Base-by-base conservation (phyloP, 1,284 basidiomycete species). In the Leccinum fuscescens region DNA sequence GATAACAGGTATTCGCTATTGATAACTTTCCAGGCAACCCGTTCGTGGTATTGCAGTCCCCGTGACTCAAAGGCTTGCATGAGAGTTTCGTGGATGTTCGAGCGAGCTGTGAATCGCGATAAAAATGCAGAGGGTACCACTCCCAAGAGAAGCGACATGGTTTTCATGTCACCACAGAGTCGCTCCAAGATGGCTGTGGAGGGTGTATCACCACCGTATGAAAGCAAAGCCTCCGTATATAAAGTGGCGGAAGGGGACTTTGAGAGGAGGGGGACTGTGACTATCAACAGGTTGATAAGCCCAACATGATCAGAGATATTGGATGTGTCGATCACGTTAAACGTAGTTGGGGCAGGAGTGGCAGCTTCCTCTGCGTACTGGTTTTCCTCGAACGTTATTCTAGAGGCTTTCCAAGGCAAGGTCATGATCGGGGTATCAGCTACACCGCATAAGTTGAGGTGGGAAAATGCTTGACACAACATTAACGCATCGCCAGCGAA, bases 271-370 rank as follows among this genome's bases (percentile, higher is more conserved):
- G 82, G 74, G 17, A 64, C 56, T 0, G 77, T 69, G 12, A 70
- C 71, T 7, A 78, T 58, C 17, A 85, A 68, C 29, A 85, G 51
- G 59, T 85, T 85, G 17, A 84, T 46, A 3, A 83, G 68, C 0
- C 82, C 83, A 3, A 78, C 35, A 51, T 80, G 77, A 63, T 85
- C 82, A 15, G 71, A 59, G 8, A 85, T 64, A 57, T 84, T 84
- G 4, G 82, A 83, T 0, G 83, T 82, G 31, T 86, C 82, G 56
- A 86, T 81, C 46, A 83, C 74, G 55, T 83, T 74, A 70, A 85
- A 85, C 0, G 57, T 60, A 4, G 71, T 62, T 1, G 82, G 80
- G 0, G 79, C 78, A 0, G 58, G 54, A 2, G 59, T 64, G 1
- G 15, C 57, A 31, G 44, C 57, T 29, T 44, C 56, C 22, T 15